phyloP scores from a whole-genome alignment of 768 basidiomycete genomes.

The Multifurca ochricompacta region DNA sequence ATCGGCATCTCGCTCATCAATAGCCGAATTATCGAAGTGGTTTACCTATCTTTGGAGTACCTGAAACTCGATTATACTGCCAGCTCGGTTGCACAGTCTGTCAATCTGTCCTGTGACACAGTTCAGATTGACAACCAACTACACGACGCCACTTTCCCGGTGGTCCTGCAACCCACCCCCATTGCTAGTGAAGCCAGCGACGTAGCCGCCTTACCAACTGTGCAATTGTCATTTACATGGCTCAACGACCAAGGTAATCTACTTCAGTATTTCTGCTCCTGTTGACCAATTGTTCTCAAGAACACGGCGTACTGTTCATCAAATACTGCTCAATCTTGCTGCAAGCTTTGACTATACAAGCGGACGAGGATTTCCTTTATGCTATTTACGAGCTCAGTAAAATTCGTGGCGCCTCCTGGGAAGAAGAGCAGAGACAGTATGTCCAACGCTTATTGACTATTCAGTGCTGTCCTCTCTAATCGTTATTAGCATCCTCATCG shows the following conservation, averaged over 20 bases:
- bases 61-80: constrained; percentile 81
- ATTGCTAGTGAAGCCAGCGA: constrained; percentile 67
- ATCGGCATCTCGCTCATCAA: constrained; percentile 91
- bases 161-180: constrained; percentile 90
- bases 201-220: constrained; percentile 76
- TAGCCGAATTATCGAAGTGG: constrained; percentile 76
- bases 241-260: constrained; percentile 84
- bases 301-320: constrained; percentile 96
- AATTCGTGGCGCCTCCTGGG: constrained; percentile 88
- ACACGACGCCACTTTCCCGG: constrained; percentile 91
- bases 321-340: constrained; percentile 94
- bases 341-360: constrained; percentile 89
- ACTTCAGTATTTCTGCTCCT: not conserved
- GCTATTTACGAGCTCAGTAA: constrained; percentile 87
- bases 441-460: constrained; percentile 24
- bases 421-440: constrained; percentile 68
- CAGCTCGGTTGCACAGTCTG: constrained; percentile 68
- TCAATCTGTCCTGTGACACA: constrained; percentile 74
- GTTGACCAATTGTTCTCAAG: constrained; percentile 34
- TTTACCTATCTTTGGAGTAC: constrained; percentile 74
- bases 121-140: constrained; percentile 97
- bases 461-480: not conserved
- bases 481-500: constrained; percentile 56
- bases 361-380: constrained; percentile 96
- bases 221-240: constrained; percentile 83